phyloP scores from a whole-genome alignment of 140 eudicot genomes.

The Cichorium intybus region DNA sequence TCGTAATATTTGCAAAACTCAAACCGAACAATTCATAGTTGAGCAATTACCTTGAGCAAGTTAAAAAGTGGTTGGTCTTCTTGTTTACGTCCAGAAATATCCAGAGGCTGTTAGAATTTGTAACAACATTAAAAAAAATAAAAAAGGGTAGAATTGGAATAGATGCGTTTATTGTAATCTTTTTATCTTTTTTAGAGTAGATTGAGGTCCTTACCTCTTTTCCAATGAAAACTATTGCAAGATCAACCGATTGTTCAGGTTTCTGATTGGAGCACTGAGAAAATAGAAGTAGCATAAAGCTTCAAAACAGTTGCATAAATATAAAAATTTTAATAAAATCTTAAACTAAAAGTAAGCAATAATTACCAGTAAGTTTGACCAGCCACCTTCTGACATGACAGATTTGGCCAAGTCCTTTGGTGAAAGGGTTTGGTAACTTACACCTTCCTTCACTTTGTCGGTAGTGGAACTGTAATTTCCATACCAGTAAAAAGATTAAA shows the following conservation, averaged over 20 bases:
- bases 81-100: conserved; percentile 54
- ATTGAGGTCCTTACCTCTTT: conserved; percentile 59
- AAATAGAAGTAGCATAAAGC: conserved; percentile 24
- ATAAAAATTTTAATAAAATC: neutral
- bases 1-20: neutral
- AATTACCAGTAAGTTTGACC: conserved; percentile 78
- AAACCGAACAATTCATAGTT: neutral
- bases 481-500: conserved; percentile 10
- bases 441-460: conserved; percentile 54
- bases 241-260: conserved; percentile 44
- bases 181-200: neutral
- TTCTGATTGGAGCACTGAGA: conserved; percentile 63
- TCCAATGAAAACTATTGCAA: conserved; percentile 84
- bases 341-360: conserved; percentile 2
- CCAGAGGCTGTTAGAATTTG: conserved; percentile 51
- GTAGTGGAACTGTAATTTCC: conserved; percentile 22
- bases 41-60: conserved; percentile 65
- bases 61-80: conserved; percentile 50
- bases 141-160: neutral
- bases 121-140: neutral
- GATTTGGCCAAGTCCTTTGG: conserved; percentile 74
- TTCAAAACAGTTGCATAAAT: conserved; percentile 9
- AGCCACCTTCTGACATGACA: conserved; percentile 81
- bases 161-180: neutral
- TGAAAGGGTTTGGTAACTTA: conserved; percentile 73